Evolutionary conservation across 129 eudicot genomes (phyloP).

Genomic region (Ambrosia artemisiifolia): DNA sequence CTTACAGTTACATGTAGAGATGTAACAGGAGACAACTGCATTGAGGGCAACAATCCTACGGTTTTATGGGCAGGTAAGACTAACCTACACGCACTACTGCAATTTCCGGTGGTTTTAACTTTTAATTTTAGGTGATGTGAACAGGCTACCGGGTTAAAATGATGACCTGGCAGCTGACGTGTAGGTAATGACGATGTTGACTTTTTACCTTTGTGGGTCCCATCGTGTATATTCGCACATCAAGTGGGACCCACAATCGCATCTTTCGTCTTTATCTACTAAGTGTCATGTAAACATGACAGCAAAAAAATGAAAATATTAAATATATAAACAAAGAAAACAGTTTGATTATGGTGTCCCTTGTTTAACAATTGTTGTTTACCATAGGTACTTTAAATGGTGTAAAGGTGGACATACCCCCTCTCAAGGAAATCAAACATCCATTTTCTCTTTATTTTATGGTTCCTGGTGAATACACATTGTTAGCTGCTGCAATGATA

Average conservation of each 20-base stretch:
- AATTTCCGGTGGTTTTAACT: neutral
- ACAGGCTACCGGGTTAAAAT: neutral
- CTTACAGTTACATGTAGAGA: conserved; percentile 81
- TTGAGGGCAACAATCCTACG: conserved; percentile 75
- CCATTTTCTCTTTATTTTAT: conserved; percentile 70
- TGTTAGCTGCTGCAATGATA: conserved; percentile 84
- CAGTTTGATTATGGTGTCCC: neutral
- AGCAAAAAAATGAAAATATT: neutral
- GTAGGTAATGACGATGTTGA: neutral
- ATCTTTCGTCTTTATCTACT: neutral
- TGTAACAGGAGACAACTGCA: conserved; percentile 87
- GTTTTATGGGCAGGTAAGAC: conserved; percentile 83
- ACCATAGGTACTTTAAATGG: conserved; percentile 66
- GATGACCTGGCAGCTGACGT: neutral
- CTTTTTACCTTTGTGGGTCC: neutral
- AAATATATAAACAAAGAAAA: neutral
- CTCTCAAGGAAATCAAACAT: conserved; percentile 78
- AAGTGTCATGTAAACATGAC: neutral
- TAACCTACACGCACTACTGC: neutral
- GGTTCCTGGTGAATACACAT: conserved; percentile 94
- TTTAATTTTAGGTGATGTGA: neutral
- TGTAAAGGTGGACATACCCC: conserved; percentile 76
- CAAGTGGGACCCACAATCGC: neutral
- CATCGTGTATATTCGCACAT: neutral
- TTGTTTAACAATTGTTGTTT: neutral